Evolutionary conservation across 805 yeast species (phyloP), one percentile per base, ranked within the genome.

Genomic region (Yamadazyma scolyti): DNA sequence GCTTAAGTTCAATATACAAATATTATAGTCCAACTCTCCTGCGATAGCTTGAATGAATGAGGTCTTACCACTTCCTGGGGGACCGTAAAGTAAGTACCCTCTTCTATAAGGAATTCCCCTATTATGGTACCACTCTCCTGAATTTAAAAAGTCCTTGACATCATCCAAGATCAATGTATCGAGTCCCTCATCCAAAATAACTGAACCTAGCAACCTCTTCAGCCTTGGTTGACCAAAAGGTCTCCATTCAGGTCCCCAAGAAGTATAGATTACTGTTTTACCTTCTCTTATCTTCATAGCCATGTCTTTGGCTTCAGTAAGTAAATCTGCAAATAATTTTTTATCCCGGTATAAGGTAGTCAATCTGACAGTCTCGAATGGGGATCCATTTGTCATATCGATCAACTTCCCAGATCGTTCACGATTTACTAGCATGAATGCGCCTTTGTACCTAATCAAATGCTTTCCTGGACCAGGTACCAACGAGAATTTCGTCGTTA

Each of bases 241-340:
- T 49, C 97, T 71, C 98, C 98, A 93, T 51, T 93, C 98, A 17
- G 96, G 96, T 1, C 97, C 98, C 86, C 93, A 90, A 8, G 96
- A 83, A 4, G 96, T 86, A 56, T 75, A 93, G 4, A 93, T 62
- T 6, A 93, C 97, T 0, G 97, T 93, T 51, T 88, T 90, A 6
- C 98, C 97, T 51, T 87, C 95, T 37, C 83, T 81, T 18, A 81
- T 71, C 46, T 76, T 77, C 51, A 88, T 68, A 0, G 97, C 97
- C 63, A 86, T 59, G 22, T 67, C 59, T 47, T 89, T 86, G 3
- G 97, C 97, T 48, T 93, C 97, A 11, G 69, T 71, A 32, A 93
- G 65, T 39, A 93, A 64, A 6, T 82, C 78, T 17, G 69, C 65
- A 47, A 93, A 82, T 16, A 90, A 58, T 28, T 61, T 59, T 18